phyloP scores from a whole-genome alignment of 2,329 filamentous ascomycete species.

The Pestalotiopsis sp. region DNA sequence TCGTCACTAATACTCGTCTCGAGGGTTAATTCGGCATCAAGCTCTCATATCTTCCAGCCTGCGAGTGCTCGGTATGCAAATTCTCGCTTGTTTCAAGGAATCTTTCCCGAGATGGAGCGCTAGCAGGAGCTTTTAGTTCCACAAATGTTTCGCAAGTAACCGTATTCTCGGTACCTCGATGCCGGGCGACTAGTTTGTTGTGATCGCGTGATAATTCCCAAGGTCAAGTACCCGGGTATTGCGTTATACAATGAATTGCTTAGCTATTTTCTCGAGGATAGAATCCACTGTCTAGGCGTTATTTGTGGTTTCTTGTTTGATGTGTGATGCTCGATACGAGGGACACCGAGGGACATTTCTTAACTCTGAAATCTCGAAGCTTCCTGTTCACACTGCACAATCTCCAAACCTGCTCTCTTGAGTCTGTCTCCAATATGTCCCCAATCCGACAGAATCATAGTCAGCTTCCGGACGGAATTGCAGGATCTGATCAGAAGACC shows the following conservation, averaged over 20 bases:
- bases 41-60: not conserved
- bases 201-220: not conserved
- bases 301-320: too few relatives aligned
- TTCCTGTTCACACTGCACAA: not conserved
- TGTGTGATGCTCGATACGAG: too few relatives aligned
- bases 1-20: not conserved
- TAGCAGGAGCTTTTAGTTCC: not conserved
- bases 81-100: not conserved
- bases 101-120: not conserved
- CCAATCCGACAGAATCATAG: not conserved
- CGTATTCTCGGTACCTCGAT: not conserved
- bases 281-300: not conserved
- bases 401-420: not conserved
- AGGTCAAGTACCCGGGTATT: not conserved
- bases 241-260: not conserved
- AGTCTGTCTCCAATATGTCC: not conserved
- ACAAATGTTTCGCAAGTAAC: not conserved
- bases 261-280: not conserved
- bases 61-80: not conserved
- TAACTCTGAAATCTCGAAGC: too few relatives aligned
- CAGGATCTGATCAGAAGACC: not conserved
- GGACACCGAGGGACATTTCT: too few relatives aligned
- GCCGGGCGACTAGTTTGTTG: too few relatives aligned
- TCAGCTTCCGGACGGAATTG: not conserved
- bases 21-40: not conserved